Base-by-base conservation (phyloP, 2,329 filamentous ascomycete species). In the Claviceps sp. region DNA sequence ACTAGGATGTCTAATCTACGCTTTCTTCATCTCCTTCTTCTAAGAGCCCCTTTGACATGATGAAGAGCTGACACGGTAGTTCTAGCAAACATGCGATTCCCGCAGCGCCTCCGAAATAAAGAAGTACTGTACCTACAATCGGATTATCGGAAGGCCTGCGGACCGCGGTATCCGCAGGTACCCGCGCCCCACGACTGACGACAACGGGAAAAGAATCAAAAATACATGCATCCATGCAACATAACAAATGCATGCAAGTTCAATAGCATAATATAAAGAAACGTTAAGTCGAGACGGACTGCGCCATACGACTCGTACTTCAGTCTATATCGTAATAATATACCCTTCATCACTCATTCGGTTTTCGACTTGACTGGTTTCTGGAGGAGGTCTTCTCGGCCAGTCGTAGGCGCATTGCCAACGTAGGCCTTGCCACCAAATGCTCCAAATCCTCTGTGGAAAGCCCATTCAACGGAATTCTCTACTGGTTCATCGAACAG, bases 401-500 rank as follows among this genome's bases (percentile, higher is more conserved):
- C 81, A 3, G 70, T 80, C 7, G 66, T 56, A 1, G 79, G 79
- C 17, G 77, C 65, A 52, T 77, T 62, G 11, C 79, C 80, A 3
- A 84, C 78, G 30, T 73, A 76, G 1, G 67, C 58, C 39, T 74
- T 68, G 1, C 81, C 90, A 3, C 87, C 89, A 53, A 89, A 77
- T 1, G 78, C 65, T 63, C 82, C 78, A 63, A 96, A 93, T 0
- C 78, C 86, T 60, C 83, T 87, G 61, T 95, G 87, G 71, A 97
- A 97, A 2, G 78, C 67, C 85, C 85, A 96, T 63, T 97, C 90
- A 0, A 95, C 88, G 0, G 87, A 89, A 56, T 89, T 78, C 70
- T 97, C 93, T 6, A 98, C 89, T 0, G 93, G 91, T 66, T 95
- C 78, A 62, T 98, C 90, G 60, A 96, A 96, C 52, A 95, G 70